A percentile compares a stretch with the other conserved stretches of the same genome.
Conservation (phyloP, 1,139 yeast species). For the Geotrichum restrictum region DNA sequence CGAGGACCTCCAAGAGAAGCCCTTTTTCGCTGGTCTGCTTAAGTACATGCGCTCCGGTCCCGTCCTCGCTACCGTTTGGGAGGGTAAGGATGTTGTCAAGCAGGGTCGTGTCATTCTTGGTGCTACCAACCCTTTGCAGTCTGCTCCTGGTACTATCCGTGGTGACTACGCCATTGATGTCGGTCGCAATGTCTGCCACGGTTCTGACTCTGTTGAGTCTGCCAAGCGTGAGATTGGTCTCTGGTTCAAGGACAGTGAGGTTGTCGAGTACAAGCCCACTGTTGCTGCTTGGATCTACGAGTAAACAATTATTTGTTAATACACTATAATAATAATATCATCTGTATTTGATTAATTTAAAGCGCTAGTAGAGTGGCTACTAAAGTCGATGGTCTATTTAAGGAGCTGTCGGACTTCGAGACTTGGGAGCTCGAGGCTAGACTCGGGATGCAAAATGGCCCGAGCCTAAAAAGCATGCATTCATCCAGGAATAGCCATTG, state of each 20-base stretch:
- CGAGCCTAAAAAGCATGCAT: no score
- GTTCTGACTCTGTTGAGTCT: slow-evolving; percentile 97
- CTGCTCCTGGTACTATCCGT: slow-evolving; percentile 99
- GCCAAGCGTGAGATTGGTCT: slow-evolving; percentile 93
- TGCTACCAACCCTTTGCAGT: slow-evolving; percentile 96
- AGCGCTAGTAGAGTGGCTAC: no score
- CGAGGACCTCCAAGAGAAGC: slow-evolving; percentile 90
- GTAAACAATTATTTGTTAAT: slow-evolving; percentile 41
- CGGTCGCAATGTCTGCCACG: slow-evolving; percentile 99
- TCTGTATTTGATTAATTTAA: no score
- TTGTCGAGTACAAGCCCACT: slow-evolving; percentile 87
- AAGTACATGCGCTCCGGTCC: slow-evolving; percentile 99
- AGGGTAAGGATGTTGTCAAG: slow-evolving; percentile 98
- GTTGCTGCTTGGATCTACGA: slow-evolving; percentile 89
- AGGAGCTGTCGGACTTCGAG: no score
- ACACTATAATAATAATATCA: slow-evolving; percentile 8
- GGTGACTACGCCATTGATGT: slow-evolving; percentile 82
- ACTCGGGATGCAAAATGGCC: no score
- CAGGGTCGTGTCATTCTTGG: slow-evolving; percentile 97
- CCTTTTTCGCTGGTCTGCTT: slow-evolving; percentile 91
- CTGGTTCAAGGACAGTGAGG: slow-evolving; percentile 98
- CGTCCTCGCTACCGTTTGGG: slow-evolving; percentile 98
- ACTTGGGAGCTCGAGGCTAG: no score
- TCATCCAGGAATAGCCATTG: no score
- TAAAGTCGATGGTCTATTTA: no score